phyloP scores from a whole-genome alignment of 2,329 filamentous ascomycete genomes.

The Didymella segeticola region DNA sequence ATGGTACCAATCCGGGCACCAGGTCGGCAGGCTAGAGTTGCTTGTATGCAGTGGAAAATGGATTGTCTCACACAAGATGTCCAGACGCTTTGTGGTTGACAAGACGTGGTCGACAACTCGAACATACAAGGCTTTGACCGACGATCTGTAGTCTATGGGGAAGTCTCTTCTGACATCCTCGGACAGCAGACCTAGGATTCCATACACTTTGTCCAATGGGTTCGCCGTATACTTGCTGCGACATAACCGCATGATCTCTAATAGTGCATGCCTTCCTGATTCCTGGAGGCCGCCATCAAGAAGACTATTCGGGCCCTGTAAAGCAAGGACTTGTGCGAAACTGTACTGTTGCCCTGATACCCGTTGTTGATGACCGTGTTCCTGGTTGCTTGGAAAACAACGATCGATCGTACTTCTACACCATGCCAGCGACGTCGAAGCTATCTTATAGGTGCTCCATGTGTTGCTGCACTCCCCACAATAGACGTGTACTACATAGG shows the following conservation, averaged over 20 bases:
- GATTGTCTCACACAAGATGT: background rate
- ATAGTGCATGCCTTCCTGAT: background rate
- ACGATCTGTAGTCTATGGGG: background rate
- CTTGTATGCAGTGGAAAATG: conserved; percentile 1
- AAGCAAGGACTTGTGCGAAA: background rate
- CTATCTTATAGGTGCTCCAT: background rate
- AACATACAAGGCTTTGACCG: background rate
- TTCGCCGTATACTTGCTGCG: background rate
- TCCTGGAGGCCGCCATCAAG: background rate
- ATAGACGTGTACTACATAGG: background rate
- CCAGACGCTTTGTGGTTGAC: background rate
- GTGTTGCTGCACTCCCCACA: background rate
- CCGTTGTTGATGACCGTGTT: background rate
- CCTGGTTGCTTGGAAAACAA: background rate
- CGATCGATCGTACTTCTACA: background rate
- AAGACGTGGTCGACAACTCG: background rate
- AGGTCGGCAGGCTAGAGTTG: background rate
- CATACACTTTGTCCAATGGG: background rate
- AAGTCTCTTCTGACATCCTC: background rate
- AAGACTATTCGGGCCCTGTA: background rate
- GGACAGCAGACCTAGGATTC: background rate
- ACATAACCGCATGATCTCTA: background rate
- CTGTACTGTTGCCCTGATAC: background rate
- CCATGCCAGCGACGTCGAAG: background rate
- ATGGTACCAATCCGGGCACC: conserved; percentile 6